A percentile compares a stretch with the other conserved stretches of the same genome.
phyloP scores from a whole-genome alignment of 441 rosid genomes.

The Pelargonium australe region DNA sequence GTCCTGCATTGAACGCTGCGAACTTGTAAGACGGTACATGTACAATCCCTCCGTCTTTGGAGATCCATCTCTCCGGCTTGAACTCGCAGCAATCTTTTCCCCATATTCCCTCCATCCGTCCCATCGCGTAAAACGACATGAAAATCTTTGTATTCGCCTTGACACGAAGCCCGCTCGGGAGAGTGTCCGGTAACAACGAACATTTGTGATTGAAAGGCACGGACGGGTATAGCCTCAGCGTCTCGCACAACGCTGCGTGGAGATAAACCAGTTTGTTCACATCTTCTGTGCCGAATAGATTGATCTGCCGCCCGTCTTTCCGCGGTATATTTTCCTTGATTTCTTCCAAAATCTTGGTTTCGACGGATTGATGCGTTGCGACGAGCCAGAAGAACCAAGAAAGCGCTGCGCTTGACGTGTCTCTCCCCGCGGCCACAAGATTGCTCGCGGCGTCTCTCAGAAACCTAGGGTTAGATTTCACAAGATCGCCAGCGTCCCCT shows the following conservation, averaged over 20 bases:
- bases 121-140: constrained; percentile 27
- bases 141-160: constrained; percentile 20
- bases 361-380: neutral
- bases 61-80: constrained; percentile 27
- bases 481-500: too few species aligned
- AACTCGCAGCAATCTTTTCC: constrained; percentile 30
- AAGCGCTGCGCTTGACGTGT: neutral
- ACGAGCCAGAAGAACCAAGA: constrained; percentile 1
- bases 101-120: constrained; percentile 23
- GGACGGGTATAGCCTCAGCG: constrained; percentile 27
- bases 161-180: constrained; percentile 32
- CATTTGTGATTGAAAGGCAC: constrained; percentile 30
- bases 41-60: neutral
- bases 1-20: constrained; percentile 36
- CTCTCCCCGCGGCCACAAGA: constrained; percentile 4
- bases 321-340: neutral
- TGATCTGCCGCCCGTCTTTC: too few species aligned
- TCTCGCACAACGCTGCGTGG: constrained; percentile 23
- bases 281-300: neutral
- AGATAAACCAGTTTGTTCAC: constrained; percentile 27
- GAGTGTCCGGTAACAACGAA: constrained; percentile 20
- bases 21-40: constrained; percentile 23
- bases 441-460: neutral
- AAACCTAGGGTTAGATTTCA: neutral
- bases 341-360: neutral